A percentile compares a stretch with the other conserved stretches of the same genome.
phyloP scores from a whole-genome alignment of 2,329 filamentous ascomycete species.

The Arthroderma sp. region DNA sequence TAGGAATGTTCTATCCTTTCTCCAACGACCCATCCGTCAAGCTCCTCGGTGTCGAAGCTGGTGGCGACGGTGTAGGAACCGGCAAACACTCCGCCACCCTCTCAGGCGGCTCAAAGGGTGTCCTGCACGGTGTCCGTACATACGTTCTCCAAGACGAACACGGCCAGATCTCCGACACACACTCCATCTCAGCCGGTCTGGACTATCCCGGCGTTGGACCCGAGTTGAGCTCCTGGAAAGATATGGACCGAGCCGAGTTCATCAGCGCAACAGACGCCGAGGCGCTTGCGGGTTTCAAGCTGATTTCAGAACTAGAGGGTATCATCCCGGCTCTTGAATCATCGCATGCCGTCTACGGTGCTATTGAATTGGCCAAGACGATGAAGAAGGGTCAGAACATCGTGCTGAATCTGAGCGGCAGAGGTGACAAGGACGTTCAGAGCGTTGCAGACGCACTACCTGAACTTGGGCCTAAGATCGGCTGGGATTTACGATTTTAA shows the following conservation, averaged over 20 bases:
- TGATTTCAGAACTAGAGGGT: constrained; percentile 78
- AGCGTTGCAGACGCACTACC: constrained; percentile 92
- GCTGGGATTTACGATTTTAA: constrained; percentile 49
- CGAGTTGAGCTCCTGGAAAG: constrained; percentile 87
- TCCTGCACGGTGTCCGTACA: constrained; percentile 88
- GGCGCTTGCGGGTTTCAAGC: constrained; percentile 74
- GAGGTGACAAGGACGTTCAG: constrained; percentile 98
- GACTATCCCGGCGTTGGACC: constrained; percentile 97
- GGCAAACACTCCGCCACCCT: constrained; percentile 76
- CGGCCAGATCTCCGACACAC: constrained; percentile 87
- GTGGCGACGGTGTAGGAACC: constrained; percentile 83
- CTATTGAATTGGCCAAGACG: constrained; percentile 78
- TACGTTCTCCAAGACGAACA: constrained; percentile 88
- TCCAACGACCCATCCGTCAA: constrained; percentile 71
- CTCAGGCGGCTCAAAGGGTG: constrained; percentile 73
- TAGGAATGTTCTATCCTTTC: constrained; percentile 98
- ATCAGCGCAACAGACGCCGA: constrained; percentile 83
- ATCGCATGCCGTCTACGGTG: constrained; percentile 82
- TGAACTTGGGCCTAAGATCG: constrained; percentile 76
- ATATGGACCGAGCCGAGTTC: constrained; percentile 72
- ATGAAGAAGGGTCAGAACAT: constrained; percentile 81
- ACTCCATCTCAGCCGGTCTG: constrained; percentile 89
- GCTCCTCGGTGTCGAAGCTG: constrained; percentile 86
- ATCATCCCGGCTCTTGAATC: constrained; percentile 95
- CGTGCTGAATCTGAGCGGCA: constrained; percentile 83